A percentile compares a stretch with the other conserved stretches of the same genome.
Conservation (phyloP, 805 yeast species). For the Candida oleophila region DNA sequence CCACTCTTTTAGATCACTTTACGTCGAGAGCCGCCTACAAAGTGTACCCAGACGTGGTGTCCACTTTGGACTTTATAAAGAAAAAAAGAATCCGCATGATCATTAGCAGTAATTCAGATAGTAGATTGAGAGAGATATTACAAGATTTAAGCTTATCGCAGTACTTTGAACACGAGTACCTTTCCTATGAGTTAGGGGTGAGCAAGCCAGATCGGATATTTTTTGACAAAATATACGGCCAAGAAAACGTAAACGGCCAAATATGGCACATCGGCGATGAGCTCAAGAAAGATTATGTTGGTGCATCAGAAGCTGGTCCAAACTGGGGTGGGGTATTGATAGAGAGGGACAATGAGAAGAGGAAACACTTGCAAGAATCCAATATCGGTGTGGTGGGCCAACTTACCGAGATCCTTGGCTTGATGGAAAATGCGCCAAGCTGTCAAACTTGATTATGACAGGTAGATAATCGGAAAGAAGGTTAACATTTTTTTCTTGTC, state of each 20-base stretch:
- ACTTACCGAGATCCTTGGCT: not conserved
- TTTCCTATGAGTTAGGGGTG: slow-evolving; percentile 57
- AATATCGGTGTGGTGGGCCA: not conserved
- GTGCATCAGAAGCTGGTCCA: slow-evolving; percentile 49
- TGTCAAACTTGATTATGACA: not conserved
- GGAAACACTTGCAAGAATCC: not conserved
- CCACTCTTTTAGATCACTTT: slow-evolving; percentile 48
- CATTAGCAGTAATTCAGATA: slow-evolving; percentile 64
- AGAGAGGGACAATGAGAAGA: slow-evolving; percentile 36
- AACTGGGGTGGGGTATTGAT: slow-evolving; percentile 55
- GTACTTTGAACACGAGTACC: slow-evolving; percentile 43
- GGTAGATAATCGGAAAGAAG: too few relatives aligned
- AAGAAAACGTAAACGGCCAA: slow-evolving; percentile 8
- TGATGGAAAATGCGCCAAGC: not conserved
- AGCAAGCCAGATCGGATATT: slow-evolving; percentile 53
- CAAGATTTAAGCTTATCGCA: slow-evolving; percentile 43
- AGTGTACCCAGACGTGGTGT: slow-evolving; percentile 53
- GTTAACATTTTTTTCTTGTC: too few relatives aligned
- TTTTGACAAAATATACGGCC: slow-evolving; percentile 36
- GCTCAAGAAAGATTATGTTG: slow-evolving; percentile 51
- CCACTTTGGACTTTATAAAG: slow-evolving; percentile 36
- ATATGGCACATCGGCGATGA: slow-evolving; percentile 74
- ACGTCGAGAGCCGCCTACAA: slow-evolving; percentile 51
- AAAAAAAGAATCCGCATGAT: slow-evolving; percentile 35
- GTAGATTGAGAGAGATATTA: slow-evolving; percentile 46